Percentiles rank a stretch among this genome's conserved stretches.
phyloP scores from a whole-genome alignment of 106 monocot genomes.

The Apostasia shenzhenica region DNA sequence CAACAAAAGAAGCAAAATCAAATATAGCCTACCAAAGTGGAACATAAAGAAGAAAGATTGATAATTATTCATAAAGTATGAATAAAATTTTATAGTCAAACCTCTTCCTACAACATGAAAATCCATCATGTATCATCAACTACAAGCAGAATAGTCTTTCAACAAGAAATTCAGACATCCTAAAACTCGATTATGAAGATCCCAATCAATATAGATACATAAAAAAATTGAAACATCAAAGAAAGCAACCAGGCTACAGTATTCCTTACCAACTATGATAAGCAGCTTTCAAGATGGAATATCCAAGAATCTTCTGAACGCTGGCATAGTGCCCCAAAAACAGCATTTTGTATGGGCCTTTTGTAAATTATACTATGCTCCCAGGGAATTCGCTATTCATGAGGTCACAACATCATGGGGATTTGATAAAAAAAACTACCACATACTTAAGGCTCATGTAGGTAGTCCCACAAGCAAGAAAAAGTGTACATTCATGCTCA shows the following conservation, averaged over 20 bases:
- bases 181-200: background rate
- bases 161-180: background rate
- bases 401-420: constrained; percentile 4
- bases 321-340: constrained; percentile 28
- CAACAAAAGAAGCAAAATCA: constrained; percentile 3
- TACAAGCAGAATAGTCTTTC: background rate
- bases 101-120: constrained; percentile 7
- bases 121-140: background rate
- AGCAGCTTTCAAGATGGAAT: constrained; percentile 24
- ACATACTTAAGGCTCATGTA: background rate
- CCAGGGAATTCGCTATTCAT: constrained; percentile 1
- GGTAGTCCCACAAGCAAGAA: too few species aligned
- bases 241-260: constrained; percentile 13
- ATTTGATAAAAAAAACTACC: constrained; percentile 11
- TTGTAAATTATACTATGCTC: constrained; percentile 20
- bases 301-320: constrained; percentile 37
- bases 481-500: too few species aligned
- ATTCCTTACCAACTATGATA: constrained; percentile 53
- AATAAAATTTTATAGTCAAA: constrained; percentile 13
- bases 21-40: background rate
- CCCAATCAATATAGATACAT: too few species aligned
- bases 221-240: constrained; percentile 11
- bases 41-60: background rate
- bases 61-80: background rate
- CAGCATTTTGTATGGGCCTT: constrained; percentile 22